Evolutionary conservation across 1,284 basidiomycete genomes (phyloP).

Genomic region (Porodaedalea pini): DNA sequence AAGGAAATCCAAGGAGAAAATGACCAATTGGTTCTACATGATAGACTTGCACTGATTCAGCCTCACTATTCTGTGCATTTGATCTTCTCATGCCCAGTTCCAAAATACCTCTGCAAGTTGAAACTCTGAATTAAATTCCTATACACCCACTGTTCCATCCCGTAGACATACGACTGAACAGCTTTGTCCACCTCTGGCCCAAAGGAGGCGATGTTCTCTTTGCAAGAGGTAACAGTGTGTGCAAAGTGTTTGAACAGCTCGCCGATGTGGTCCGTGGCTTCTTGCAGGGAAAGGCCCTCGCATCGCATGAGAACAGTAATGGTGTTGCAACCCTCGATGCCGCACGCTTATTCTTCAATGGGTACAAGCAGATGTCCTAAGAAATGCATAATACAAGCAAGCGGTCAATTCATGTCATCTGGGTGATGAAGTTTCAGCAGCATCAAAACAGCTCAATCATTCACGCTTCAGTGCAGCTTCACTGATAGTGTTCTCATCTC

Average conservation of each 20-base stretch:
- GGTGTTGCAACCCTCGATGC: slow-evolving; percentile 58
- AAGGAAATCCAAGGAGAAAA: too few species aligned
- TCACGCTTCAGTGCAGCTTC: too few species aligned
- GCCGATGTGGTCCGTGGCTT: slow-evolving; percentile 55
- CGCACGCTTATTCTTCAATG: slow-evolving; percentile 68
- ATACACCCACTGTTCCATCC: slow-evolving; percentile 46
- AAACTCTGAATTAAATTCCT: slow-evolving; percentile 57
- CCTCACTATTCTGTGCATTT: too few species aligned
- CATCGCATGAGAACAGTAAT: slow-evolving; percentile 63
- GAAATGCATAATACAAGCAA: too few species aligned
- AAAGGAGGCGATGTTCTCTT: slow-evolving; percentile 32
- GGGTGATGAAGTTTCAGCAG: too few species aligned
- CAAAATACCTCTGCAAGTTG: slow-evolving; percentile 55
- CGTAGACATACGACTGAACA: slow-evolving; percentile 47
- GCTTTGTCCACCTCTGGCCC: slow-evolving; percentile 22
- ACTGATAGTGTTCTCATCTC: too few species aligned
- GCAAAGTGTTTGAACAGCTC: slow-evolving; percentile 43
- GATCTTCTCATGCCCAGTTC: too few species aligned
- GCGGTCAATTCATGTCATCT: too few species aligned
- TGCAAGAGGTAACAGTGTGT: slow-evolving; percentile 46
- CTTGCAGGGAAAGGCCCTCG: slow-evolving; percentile 48
- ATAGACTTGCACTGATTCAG: too few species aligned
- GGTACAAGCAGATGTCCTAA: too few species aligned
- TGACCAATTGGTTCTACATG: too few species aligned
- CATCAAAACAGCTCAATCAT: too few species aligned